Evolutionary conservation across 352 stramenopile species (phyloP).

Genomic region (Albugo laibachii): DNA sequence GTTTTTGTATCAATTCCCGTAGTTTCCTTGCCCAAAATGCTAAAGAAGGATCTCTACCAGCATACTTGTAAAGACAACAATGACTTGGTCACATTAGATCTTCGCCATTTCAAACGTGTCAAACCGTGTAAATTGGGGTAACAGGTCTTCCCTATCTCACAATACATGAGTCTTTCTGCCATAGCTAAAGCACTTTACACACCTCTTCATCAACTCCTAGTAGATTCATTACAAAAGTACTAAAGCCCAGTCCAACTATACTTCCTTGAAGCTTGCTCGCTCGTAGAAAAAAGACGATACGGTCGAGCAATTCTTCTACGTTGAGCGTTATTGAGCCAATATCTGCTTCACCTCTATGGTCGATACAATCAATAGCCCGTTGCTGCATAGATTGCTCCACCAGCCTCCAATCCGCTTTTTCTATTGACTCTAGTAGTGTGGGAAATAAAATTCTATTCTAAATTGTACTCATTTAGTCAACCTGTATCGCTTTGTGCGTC

Average conservation of each 20-base stretch:
- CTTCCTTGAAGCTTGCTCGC: conserved; percentile 14
- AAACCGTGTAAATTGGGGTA: conserved; percentile 55
- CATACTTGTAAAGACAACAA: conserved; percentile 29
- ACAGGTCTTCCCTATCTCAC: conserved; percentile 23
- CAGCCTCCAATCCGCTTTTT: conserved; percentile 25
- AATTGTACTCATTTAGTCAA: not conserved
- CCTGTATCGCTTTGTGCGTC: not conserved
- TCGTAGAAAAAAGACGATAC: conserved; percentile 27
- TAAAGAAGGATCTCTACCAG: conserved; percentile 24
- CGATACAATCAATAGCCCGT: conserved; percentile 21
- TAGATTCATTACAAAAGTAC: conserved; percentile 88
- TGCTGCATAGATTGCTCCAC: conserved; percentile 48
- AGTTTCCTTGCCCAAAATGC: conserved; percentile 28
- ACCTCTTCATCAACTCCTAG: conserved; percentile 59
- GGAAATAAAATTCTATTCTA: too few relatives aligned
- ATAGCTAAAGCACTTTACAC: not conserved
- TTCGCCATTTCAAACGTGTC: not conserved
- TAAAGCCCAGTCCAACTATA: conserved; percentile 78
- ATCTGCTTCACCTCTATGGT: conserved; percentile 36
- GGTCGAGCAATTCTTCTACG: conserved; percentile 32
- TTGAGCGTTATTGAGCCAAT: conserved; percentile 16
- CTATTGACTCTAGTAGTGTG: too few relatives aligned
- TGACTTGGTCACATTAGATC: not conserved
- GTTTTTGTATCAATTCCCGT: conserved; percentile 15
- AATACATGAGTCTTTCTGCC: not conserved